Evolutionary conservation across 768 basidiomycete species (phyloP).

Genomic region (Obba rivulosa): DNA sequence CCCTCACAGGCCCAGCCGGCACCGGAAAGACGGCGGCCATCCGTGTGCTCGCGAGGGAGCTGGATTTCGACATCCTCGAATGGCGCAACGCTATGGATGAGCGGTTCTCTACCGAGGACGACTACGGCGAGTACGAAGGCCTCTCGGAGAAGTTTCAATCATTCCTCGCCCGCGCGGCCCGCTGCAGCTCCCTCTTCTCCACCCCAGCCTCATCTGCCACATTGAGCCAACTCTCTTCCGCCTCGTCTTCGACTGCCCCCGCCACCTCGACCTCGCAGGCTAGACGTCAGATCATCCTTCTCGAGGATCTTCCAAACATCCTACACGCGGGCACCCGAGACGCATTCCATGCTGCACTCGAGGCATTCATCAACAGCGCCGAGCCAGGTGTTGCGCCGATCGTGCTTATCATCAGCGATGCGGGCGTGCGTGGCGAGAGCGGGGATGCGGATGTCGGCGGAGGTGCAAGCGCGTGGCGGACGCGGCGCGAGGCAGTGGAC

Average conservation of each 20-base stretch:
- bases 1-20: slow-evolving; percentile 85
- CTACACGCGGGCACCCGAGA: slow-evolving; percentile 63
- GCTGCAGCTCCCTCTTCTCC: slow-evolving; percentile 50
- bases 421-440: slow-evolving; percentile 69
- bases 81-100: slow-evolving; percentile 74
- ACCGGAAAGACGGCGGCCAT: slow-evolving; percentile 87
- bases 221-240: slow-evolving; percentile 3
- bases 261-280: background rate
- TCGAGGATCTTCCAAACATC: slow-evolving; percentile 92
- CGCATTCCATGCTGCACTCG: slow-evolving; percentile 68
- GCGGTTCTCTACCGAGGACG: slow-evolving; percentile 11
- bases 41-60: slow-evolving; percentile 64
- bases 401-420: slow-evolving; percentile 79
- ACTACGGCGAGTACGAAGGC: slow-evolving; percentile 35
- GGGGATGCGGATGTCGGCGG: slow-evolving; percentile 45
- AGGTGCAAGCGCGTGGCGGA: slow-evolving; percentile 32
- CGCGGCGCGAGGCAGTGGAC: slow-evolving; percentile 57
- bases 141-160: slow-evolving; percentile 65
- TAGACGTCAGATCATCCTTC: slow-evolving; percentile 58
- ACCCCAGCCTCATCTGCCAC: too few relatives aligned
- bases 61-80: slow-evolving; percentile 78
- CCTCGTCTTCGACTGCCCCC: background rate
- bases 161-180: slow-evolving; percentile 67
- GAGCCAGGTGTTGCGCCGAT: slow-evolving; percentile 48
- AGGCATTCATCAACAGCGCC: slow-evolving; percentile 41